Conservation (phyloP, 768 basidiomycete genomes). For the Leccinum barrowsii region DNA sequence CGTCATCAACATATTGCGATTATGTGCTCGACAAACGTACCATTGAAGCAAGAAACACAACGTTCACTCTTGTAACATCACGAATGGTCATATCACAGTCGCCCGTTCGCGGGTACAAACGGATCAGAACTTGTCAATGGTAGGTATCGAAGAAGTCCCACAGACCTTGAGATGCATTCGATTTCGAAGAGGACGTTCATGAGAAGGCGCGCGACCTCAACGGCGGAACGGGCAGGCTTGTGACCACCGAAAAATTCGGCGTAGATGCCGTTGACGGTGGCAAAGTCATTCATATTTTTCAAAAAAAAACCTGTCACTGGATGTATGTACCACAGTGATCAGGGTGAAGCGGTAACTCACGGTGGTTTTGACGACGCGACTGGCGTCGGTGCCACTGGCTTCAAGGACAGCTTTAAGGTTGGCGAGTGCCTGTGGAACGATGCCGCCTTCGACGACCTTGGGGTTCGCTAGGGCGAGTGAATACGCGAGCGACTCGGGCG, state of each 20-base stretch:
- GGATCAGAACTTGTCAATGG: neutral
- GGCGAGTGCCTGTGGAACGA: conserved; percentile 62
- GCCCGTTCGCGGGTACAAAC: neutral
- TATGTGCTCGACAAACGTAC: too few relatives aligned
- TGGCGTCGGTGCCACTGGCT: conserved; percentile 75
- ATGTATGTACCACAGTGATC: neutral
- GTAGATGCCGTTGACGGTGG: conserved; percentile 76
- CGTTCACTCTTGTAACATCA: too few relatives aligned
- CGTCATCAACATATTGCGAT: too few relatives aligned
- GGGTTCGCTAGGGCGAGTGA: conserved; percentile 65
- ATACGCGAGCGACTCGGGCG: too few relatives aligned
- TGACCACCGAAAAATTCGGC: conserved; percentile 81
- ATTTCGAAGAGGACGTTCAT: conserved; percentile 92
- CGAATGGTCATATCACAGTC: too few relatives aligned
- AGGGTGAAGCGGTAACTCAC: conserved; percentile 41
- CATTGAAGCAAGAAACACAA: too few relatives aligned
- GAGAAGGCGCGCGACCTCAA: conserved; percentile 86
- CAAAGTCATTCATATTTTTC: conserved; percentile 91
- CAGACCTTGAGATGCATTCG: conserved; percentile 80
- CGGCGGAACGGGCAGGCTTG: conserved; percentile 89
- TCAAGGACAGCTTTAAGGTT: conserved; percentile 84
- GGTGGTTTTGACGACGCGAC: conserved; percentile 93
- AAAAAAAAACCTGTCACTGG: conserved; percentile 67
- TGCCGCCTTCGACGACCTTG: conserved; percentile 32
- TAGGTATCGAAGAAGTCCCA: neutral